These are phyloP conservation scores for Peronosclerospora sorghi DNA, from an alignment of 352 stramenopile genomes.

Conservation along the genomic window DNA sequence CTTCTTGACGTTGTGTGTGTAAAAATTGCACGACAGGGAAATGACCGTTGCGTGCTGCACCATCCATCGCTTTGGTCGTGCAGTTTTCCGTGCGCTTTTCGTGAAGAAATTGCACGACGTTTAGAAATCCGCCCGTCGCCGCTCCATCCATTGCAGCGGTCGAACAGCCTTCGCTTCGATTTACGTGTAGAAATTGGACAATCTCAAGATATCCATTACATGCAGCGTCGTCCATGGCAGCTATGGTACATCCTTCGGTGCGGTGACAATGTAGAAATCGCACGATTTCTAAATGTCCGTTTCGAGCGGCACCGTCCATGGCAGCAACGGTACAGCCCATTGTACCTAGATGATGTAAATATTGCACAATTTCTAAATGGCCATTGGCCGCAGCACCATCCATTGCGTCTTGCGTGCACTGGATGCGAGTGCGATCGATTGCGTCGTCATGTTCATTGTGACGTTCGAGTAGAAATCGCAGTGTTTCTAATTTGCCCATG, in stretches of 20 bases:
- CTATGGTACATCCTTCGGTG: slow-evolving; percentile 26
- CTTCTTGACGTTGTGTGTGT: slow-evolving; percentile 19
- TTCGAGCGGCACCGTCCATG: slow-evolving; percentile 27
- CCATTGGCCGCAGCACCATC: slow-evolving; percentile 26
- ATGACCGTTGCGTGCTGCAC: slow-evolving; percentile 17
- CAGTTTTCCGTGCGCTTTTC: slow-evolving; percentile 19
- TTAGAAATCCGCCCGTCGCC: slow-evolving; percentile 16
- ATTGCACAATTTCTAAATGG: slow-evolving; percentile 25
- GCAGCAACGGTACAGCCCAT: slow-evolving; percentile 26
- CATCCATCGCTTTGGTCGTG: slow-evolving; percentile 25
- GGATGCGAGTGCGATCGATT: too few relatives aligned
- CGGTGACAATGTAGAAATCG: slow-evolving; percentile 20
- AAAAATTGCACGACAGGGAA: slow-evolving; percentile 21
- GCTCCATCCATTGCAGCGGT: slow-evolving; percentile 26
- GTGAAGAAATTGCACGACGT: slow-evolving; percentile 24
- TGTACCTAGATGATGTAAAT: slow-evolving; percentile 13
- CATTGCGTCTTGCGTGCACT: slow-evolving; percentile 19
- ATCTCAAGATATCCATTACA: slow-evolving; percentile 6
- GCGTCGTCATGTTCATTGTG: background rate
- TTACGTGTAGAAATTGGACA: slow-evolving; percentile 8
- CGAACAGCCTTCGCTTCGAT: slow-evolving; percentile 19
- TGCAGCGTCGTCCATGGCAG: slow-evolving; percentile 15
- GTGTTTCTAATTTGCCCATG: slow-evolving; percentile 13
- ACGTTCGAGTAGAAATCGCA: slow-evolving; percentile 12
- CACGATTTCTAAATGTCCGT: slow-evolving; percentile 25